A percentile compares a stretch with the other conserved stretches of the same genome.
Conservation (phyloP, 2,329 filamentous ascomycete genomes). For the Parasarocladium wereldwijsianum region DNA sequence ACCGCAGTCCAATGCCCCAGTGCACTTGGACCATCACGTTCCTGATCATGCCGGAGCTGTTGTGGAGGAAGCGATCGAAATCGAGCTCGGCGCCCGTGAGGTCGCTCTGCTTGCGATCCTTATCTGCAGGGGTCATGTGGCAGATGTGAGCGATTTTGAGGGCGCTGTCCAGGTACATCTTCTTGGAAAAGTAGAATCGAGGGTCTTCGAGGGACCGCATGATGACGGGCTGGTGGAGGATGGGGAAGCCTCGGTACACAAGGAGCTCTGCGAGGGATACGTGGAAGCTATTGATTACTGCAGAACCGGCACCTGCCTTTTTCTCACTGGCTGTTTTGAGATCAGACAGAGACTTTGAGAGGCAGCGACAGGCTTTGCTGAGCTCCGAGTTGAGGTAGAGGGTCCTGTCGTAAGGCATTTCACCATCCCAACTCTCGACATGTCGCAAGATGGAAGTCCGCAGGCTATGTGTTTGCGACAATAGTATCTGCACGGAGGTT, state of each 20-base stretch:
- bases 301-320: constrained; percentile 4
- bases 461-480: constrained; percentile 26
- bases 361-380: constrained; percentile 19
- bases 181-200: constrained; percentile 36
- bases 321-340: constrained; percentile 18
- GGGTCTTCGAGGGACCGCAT: constrained; percentile 27
- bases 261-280: constrained; percentile 25
- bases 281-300: constrained; percentile 25
- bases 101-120: constrained; percentile 8
- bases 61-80: constrained; percentile 23
- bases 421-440: constrained; percentile 29
- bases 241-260: constrained; percentile 32
- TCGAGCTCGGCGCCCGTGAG: constrained; percentile 9
- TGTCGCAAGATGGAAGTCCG: constrained; percentile 28
- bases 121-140: constrained; percentile 10
- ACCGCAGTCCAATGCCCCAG: constrained; percentile 19
- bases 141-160: constrained; percentile 20
- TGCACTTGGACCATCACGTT: constrained; percentile 23
- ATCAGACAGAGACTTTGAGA: constrained; percentile 17
- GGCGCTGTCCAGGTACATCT: constrained; percentile 29
- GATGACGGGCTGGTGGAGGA: constrained; percentile 38
- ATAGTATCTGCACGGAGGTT: constrained; percentile 32
- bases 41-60: constrained; percentile 26
- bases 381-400: constrained; percentile 30
- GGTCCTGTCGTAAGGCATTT: constrained; percentile 30